Base-by-base conservation (phyloP, 176 grass and related monocot genomes). In the Rhipidocladum racemiflorum region DNA sequence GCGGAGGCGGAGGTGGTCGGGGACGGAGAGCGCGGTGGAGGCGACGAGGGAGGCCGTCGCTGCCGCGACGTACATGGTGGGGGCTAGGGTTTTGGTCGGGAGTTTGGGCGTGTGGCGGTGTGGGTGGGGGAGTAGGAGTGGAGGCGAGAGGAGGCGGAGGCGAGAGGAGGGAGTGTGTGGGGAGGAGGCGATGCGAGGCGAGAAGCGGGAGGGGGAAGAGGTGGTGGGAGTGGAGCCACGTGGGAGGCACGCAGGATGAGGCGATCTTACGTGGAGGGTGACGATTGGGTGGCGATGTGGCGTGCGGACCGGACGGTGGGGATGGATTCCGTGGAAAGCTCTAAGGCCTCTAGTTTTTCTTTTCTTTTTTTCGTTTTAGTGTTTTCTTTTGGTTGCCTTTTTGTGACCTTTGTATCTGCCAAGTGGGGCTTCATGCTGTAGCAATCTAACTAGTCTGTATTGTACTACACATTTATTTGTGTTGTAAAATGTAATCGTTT, bases 11-110 rank as follows among this genome's bases (percentile, higher is more conserved):
- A 77, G 70, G 85, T 72, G 77, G 85, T 77, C 82, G 11, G 81
- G 81, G 24, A 85, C 57, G 81, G 89, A 85, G 48, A 87, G 71
- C 44, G 82, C 85, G 44, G 89, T 42, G 6, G 81, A 68, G 77
- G 65, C 81, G 76, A 84, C 50, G 71, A 87, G 77, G 81, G 77
- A 61, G 62, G 36, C 71, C 20, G 87, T 56, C 28, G 65, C 64
- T 17, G 83, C 46, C 25, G 70, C 28, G 61, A 57, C 32, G 72
- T 72, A 42, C 88, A 89, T 89, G 72, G 65, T 83, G 49, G 60
- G 45, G 21, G 13, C 25, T 85, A 76, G 82, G 76, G 83, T 83
- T 78, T 78, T 65, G 79, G 78, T 15, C 12, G 54, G 35, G 48
- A 77, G 42, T 20, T 54, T 54, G 50, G 60, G 68, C 70, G 51